These are phyloP conservation scores for Amoebophrya sp. DNA, from an alignment of 169 alveolate species.

Conservation along the genomic window DNA sequence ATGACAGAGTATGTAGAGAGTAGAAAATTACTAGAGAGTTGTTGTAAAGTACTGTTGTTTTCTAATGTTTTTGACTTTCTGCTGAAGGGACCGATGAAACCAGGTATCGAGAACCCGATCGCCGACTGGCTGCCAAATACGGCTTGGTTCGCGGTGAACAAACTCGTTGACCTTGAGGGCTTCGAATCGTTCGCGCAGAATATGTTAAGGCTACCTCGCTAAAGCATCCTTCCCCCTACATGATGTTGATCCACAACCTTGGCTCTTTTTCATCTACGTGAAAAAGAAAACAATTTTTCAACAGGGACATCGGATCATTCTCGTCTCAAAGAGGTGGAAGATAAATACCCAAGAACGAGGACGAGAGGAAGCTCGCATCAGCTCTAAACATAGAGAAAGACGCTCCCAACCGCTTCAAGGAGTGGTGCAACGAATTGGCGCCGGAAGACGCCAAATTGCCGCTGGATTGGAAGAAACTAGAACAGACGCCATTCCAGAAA, in stretches of 20 bases:
- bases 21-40: too few relatives aligned
- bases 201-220: too few relatives aligned
- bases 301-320: too few relatives aligned
- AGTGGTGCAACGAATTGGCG: conserved; percentile 88
- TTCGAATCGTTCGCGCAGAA: conserved; percentile 71
- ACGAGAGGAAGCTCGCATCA: too few relatives aligned
- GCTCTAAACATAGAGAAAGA: conserved; percentile 89
- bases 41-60: neutral
- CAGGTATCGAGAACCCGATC: conserved; percentile 80
- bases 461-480: conserved; percentile 89
- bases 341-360: too few relatives aligned
- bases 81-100: conserved; percentile 73
- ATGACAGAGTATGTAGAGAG: too few relatives aligned
- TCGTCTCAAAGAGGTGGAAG: too few relatives aligned
- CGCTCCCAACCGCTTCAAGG: conserved; percentile 87
- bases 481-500: conserved; percentile 84
- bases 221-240: too few relatives aligned
- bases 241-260: too few relatives aligned
- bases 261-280: too few relatives aligned
- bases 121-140: conserved; percentile 85
- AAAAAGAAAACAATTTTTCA: too few relatives aligned
- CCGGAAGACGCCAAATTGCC: conserved; percentile 93
- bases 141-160: conserved; percentile 83
- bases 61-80: conserved; percentile 67
- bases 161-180: conserved; percentile 81